Evolutionary conservation across 148 eudicot genomes (phyloP), one percentile per base, ranked within the genome.

Genomic region (Chenopodium suecicum): DNA sequence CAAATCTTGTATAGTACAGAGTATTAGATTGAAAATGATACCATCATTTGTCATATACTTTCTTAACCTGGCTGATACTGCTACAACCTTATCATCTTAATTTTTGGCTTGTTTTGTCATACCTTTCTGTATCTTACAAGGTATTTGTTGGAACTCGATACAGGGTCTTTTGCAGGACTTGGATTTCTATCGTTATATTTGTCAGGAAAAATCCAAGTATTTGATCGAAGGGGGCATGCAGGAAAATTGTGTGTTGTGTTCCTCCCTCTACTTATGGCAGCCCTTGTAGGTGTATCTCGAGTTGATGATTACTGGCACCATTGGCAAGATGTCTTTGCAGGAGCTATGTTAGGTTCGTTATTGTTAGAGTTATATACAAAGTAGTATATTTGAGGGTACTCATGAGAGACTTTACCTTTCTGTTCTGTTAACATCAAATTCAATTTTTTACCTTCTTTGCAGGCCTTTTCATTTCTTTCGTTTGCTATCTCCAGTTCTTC

Each of bases 281-380:
- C 97, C 8, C 82, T 96, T 17, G 97, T 96, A 20, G 99, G 89
- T 31, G 87, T 92, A 80, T 96, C 99, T 41, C 91, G 98, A 27
- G 99, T 96, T 31, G 98, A 91, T 87, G 98, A 96, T 75, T 94
- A 94, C 64, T 92, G 98, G 98, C 99, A 96, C 77, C 99, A 96
- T 47, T 96, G 99, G 99, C 89, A 87, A 58, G 98, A 94, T 67
- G 97, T 94, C 65, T 91, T 94, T 78, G 86, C 97, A 25, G 98
- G 94, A 81, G 97, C 82, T 68, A 78, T 93, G 34, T 56, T 94
- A 88, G 98, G 98, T 94, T 65, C 11, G 84, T 77, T 73, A 34
- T 2, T 44, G 25, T 25, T 62, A 62, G 2, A 62, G 25, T 62
- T 14, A 19, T 41, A 41, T 41, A 4, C 7, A 41, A 41, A 41